Base-by-base conservation (phyloP, 257 asterid genomes). In the Plantago ovata region DNA sequence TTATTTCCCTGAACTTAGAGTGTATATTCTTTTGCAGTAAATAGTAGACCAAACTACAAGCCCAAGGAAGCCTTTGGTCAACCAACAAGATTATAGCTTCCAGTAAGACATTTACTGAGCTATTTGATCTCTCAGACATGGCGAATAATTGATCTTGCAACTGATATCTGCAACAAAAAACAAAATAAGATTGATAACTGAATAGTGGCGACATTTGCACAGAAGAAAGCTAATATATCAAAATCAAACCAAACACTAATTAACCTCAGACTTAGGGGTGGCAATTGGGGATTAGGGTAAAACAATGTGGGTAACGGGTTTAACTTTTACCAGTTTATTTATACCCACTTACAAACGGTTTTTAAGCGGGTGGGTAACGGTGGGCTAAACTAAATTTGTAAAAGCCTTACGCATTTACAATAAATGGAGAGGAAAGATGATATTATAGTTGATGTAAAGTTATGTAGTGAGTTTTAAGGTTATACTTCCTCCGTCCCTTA, bases 51-150 rank as follows among this genome's bases (percentile, higher is more conserved):
- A 81, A 72, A 64, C 65, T 81, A 78, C 96, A 89, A 63, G 91
- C 81, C 98, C 98, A 93, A 33, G 97, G 97, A 64, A 86, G 91
- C 71, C 70, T 74, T 56, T 36, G 69, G 71, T 89, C 94, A 63
- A 78, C 73, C 75, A 89, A 68, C 61, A 79, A 57, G 60, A 61
- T 64, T 50, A 86, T 72, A 14, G 94, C 76, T 73, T 86, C 91
- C 42, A 93, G 66, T 68, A 89, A 79, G 67, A 84, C 69, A 19
- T 50, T 69, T 65, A 79, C 86, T 43, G 94, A 78, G 62, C 66
- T 69, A 64, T 73, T 72, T 66, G 72, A 69, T 65, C 64, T 75
- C 76, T 79, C 78, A 67, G 77, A 75, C 39, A 66, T 70, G 64
- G 64, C 52, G 72, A 86, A 75, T 40, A 79, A 72, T 59, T 79